Evolutionary conservation across 139 green algal genomes (phyloP), one percentile per base, ranked within the genome.

Genomic region (Chlorella sorokiniana): DNA sequence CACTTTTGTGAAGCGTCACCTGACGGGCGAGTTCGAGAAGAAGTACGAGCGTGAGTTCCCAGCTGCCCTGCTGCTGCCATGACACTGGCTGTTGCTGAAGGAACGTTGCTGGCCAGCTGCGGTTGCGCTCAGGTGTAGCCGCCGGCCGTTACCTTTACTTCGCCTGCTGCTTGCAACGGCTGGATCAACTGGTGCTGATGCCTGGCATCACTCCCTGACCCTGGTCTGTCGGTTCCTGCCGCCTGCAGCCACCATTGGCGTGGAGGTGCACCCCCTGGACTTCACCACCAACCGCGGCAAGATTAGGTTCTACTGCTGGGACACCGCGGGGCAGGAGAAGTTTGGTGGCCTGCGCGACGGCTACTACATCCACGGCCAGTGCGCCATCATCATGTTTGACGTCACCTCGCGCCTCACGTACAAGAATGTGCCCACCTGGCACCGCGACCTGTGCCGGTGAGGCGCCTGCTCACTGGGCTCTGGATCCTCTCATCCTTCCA

Each of bases 311-410:
- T 98, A 98, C 88, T 99, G 97, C 94, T 99, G 96, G 96, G 97
- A 99, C 88, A 99, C 97, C 35, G 96, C 97, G n/a, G 96, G 97
- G 33, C 95, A 98, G 84, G 94, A 98, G 85, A 98, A 98, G 91
- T 99, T 99, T 87, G 97, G 97, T 56, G 96, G 97, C 20, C 92
- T 99, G 81, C 94, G 96, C 41, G 97, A 99, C 86, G 97, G 97
- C 10, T 99, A 99, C 86, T 98, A 98, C 89, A 99, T 99, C 76
- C 94, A 99, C 86, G 95, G 96, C 16, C 95, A 99, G 88, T 99
- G 97, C 87, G 97, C 97, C 27, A 99, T 99, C 92, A 99, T 99
- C 90, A 99, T 99, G 97, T 99, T 99, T 91, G 97, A 99, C 87
- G 97, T 99, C n/a, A 99, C 97, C 4, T 98, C 94, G 23, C 93